Conservation (phyloP, 768 basidiomycete genomes). For the Rhizopogon vesiculosus region DNA sequence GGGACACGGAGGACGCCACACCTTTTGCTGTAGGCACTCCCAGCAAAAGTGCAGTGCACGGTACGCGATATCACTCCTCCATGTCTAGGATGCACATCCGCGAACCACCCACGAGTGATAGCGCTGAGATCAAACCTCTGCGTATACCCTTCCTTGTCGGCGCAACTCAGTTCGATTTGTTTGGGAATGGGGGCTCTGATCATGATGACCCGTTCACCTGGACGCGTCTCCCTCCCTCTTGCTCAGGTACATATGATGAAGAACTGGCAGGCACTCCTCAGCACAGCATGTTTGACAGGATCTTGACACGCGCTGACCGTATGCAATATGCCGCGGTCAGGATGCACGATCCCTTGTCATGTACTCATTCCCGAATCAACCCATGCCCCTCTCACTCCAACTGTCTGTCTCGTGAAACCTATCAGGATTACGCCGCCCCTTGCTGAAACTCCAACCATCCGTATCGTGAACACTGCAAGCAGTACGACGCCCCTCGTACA, state of each 20-base stretch:
- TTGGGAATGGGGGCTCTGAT: conserved; percentile 21
- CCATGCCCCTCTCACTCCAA: background rate
- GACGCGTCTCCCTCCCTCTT: background rate
- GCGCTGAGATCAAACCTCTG: background rate
- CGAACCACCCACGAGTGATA: conserved; percentile 7
- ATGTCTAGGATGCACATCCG: background rate
- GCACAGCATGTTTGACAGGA: background rate
- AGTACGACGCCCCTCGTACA: background rate
- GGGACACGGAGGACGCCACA: conserved; percentile 24
- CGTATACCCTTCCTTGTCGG: conserved; percentile 1
- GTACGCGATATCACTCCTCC: conserved; percentile 17
- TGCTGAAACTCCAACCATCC: background rate
- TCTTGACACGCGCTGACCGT: background rate
- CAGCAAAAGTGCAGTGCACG: conserved; percentile 26
- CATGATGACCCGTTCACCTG: conserved; percentile 19
- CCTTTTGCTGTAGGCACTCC: conserved; percentile 20
- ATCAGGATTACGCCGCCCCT: background rate
- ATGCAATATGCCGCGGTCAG: conserved; percentile 8
- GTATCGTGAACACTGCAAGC: background rate
- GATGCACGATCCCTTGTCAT: background rate
- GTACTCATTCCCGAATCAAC: background rate
- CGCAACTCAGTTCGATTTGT: conserved; percentile 16
- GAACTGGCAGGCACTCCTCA: background rate
- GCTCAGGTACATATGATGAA: background rate
- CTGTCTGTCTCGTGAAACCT: background rate